phyloP scores from a whole-genome alignment of 495 filamentous ascomycete species.

The Aspergillus leporis region DNA sequence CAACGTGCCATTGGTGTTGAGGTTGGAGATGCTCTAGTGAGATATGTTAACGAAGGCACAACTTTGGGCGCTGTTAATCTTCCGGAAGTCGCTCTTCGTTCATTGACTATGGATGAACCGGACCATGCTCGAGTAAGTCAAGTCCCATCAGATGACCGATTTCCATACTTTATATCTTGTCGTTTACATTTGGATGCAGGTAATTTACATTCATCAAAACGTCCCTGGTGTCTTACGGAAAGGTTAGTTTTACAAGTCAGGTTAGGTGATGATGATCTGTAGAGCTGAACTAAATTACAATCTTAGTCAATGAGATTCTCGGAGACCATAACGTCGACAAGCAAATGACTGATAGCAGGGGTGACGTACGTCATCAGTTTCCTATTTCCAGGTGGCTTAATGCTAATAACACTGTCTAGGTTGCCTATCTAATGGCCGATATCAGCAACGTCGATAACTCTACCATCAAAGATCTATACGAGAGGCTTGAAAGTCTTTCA shows the following conservation, averaged over 20 bases:
- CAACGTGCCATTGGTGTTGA: constrained; percentile 96
- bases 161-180: background rate
- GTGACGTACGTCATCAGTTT: constrained; percentile 61
- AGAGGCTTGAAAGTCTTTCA: constrained; percentile 75
- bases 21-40: constrained; percentile 80
- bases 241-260: constrained; percentile 46
- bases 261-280: background rate
- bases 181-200: constrained; percentile 37
- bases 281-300: constrained; percentile 5
- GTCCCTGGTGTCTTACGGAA: constrained; percentile 90
- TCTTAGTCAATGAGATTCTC: constrained; percentile 83
- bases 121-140: constrained; percentile 74
- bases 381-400: background rate
- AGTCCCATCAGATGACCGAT: background rate
- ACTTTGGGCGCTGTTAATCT: constrained; percentile 93
- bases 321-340: constrained; percentile 97
- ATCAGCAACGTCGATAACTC: constrained; percentile 78
- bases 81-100: constrained; percentile 88
- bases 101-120: constrained; percentile 81
- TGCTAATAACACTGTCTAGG: constrained; percentile 40
- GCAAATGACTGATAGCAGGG: constrained; percentile 93
- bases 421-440: constrained; percentile 98
- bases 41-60: constrained; percentile 89
- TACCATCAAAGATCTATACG: constrained; percentile 83
- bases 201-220: constrained; percentile 96